A percentile compares a stretch with the other conserved stretches of the same genome.
Evolutionary conservation across 1,284 basidiomycete genomes (phyloP).

Genomic region (Rhodotorula sp.): DNA sequence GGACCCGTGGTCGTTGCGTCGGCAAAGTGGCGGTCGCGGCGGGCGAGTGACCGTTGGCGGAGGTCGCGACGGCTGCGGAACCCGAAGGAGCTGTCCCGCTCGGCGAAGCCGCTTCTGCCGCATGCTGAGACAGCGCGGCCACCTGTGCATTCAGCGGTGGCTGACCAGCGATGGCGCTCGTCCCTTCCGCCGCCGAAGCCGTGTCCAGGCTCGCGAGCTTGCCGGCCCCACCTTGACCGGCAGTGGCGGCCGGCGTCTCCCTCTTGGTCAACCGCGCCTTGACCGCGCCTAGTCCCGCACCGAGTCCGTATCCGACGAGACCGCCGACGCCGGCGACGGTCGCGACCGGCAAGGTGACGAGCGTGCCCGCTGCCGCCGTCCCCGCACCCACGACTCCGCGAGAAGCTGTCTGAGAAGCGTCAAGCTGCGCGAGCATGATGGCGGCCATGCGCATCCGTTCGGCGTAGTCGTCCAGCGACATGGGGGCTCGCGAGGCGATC

Average conservation of each 20-base stretch:
- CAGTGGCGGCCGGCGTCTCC: constrained; percentile 23
- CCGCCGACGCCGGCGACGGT: constrained; percentile 46
- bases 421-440: constrained; percentile 96
- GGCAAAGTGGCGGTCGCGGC: constrained; percentile 22
- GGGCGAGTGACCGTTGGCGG: not conserved
- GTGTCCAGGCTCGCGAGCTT: constrained; percentile 39
- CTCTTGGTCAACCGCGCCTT: constrained; percentile 28
- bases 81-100: constrained; percentile 5
- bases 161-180: constrained; percentile 38
- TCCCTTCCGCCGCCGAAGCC: constrained; percentile 35
- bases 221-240: constrained; percentile 37
- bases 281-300: constrained; percentile 38
- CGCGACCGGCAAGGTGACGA: constrained; percentile 45
- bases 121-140: constrained; percentile 12
- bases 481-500: constrained; percentile 47
- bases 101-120: constrained; percentile 3
- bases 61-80: constrained; percentile 1
- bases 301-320: constrained; percentile 46
- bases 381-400: constrained; percentile 40
- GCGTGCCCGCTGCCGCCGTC: constrained; percentile 45
- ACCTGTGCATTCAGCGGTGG: constrained; percentile 25
- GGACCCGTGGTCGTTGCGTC: constrained; percentile 46
- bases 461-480: constrained; percentile 87
- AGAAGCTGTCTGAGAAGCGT: constrained; percentile 60
- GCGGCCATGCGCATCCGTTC: constrained; percentile 97